Conservation (phyloP, 140 eudicot species). For the Senecio squalidus region DNA sequence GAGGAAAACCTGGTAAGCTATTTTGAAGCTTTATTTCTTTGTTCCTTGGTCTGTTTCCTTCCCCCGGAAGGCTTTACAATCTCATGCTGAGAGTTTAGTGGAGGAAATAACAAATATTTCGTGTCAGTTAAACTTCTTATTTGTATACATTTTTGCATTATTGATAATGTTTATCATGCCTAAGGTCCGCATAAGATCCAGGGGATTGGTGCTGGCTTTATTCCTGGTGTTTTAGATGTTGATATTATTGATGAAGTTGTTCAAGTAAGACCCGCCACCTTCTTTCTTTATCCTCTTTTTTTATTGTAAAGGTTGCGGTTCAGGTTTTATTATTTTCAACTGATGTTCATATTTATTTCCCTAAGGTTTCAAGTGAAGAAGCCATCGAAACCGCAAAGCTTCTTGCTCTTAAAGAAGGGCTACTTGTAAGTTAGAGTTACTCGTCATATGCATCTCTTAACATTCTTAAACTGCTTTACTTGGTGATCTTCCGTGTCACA, state of each 20-base stretch:
- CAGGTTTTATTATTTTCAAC: background rate
- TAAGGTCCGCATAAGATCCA: slow-evolving; percentile 69
- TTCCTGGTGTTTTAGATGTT: slow-evolving; percentile 56
- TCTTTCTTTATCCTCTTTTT: background rate
- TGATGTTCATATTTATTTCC: slow-evolving; percentile 4
- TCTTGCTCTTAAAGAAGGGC: slow-evolving; percentile 74
- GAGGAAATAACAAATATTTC: too few relatives aligned
- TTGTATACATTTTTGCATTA: slow-evolving; percentile 1
- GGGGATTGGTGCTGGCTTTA: slow-evolving; percentile 72
- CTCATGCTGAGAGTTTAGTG: background rate
- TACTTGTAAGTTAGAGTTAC: slow-evolving; percentile 42
- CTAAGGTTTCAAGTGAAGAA: slow-evolving; percentile 70
- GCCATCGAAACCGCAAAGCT: slow-evolving; percentile 70
- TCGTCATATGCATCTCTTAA: slow-evolving; percentile 1
- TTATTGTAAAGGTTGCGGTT: background rate
- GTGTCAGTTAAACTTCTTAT: slow-evolving; percentile 4
- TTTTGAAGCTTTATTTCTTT: background rate
- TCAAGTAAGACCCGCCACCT: slow-evolving; percentile 30
- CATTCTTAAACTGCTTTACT: slow-evolving; percentile 4
- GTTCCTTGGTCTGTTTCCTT: background rate
- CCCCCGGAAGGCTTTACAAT: background rate
- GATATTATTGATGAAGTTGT: slow-evolving; percentile 63
- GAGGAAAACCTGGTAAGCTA: slow-evolving; percentile 81
- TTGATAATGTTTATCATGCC: slow-evolving; percentile 10
- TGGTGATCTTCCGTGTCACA: background rate